Evolutionary conservation across 225 moss, liverwort and hornwort species (phyloP).

Genomic region (Neckera pumila): DNA sequence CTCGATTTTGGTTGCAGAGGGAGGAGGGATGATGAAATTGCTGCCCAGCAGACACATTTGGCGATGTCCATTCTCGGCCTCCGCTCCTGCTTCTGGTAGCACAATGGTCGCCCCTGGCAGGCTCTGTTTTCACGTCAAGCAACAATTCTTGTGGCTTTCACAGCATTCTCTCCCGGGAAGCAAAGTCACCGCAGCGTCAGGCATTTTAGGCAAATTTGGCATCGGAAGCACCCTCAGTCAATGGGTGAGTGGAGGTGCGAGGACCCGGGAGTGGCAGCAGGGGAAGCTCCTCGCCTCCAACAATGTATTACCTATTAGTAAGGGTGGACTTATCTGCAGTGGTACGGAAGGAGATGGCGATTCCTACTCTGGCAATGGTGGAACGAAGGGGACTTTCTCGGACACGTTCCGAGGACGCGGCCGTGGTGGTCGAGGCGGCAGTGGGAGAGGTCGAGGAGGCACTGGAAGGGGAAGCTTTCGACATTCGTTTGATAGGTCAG

Average conservation of each 20-base stretch:
- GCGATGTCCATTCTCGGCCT: slow-evolving; percentile 12
- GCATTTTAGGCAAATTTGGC: slow-evolving; percentile 1
- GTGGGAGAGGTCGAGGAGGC: slow-evolving; percentile 14
- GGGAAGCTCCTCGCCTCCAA: background rate
- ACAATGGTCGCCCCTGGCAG: background rate
- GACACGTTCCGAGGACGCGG: slow-evolving; percentile 6
- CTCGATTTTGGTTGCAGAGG: background rate
- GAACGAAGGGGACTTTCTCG: background rate
- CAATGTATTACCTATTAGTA: background rate
- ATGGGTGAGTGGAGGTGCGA: slow-evolving; percentile 10
- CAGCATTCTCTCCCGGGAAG: background rate
- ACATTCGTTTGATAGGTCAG: slow-evolving; percentile 2
- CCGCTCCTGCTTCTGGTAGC: background rate
- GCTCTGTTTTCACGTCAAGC: slow-evolving; percentile 4
- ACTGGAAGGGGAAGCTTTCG: slow-evolving; percentile 17
- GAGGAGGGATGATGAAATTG: slow-evolving; percentile 43
- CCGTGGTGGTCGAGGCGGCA: slow-evolving; percentile 7
- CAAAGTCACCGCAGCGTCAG: background rate
- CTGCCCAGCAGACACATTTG: slow-evolving; percentile 23
- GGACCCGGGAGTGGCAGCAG: slow-evolving; percentile 5
- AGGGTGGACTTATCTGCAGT: background rate
- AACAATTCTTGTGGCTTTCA: background rate
- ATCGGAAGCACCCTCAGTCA: background rate
- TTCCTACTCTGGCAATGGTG: background rate
- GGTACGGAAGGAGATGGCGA: background rate